A percentile compares a stretch with the other conserved stretches of the same genome.
These are phyloP conservation scores for Ophiostoma angusticollis DNA, from an alignment of 2,329 filamentous ascomycete genomes.

Conservation along the genomic window DNA sequence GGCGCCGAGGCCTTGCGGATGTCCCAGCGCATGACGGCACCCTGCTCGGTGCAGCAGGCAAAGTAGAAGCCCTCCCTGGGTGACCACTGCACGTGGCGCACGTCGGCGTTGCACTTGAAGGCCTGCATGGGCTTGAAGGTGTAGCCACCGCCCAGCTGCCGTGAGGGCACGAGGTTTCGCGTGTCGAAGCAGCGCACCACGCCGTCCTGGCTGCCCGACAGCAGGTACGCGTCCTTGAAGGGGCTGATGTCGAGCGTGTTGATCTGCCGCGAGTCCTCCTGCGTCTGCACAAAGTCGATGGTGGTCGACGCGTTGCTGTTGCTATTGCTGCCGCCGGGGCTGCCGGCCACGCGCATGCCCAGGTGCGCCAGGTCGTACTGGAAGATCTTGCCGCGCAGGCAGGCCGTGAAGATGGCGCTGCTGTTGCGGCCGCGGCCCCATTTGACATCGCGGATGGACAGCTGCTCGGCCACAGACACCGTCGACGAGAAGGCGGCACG, in stretches of 20 bases:
- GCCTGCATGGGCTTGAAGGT: constrained; percentile 36
- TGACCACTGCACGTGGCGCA: constrained; percentile 54
- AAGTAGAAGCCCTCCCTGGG: constrained; percentile 48
- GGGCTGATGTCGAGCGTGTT: constrained; percentile 52
- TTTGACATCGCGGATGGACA: constrained; percentile 51
- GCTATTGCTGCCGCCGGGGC: constrained; percentile 22
- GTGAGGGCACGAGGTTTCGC: constrained; percentile 32
- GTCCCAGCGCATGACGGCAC: constrained; percentile 52
- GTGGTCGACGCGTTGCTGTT: constrained; percentile 22
- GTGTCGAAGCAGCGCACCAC: constrained; percentile 50
- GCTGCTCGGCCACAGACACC: constrained; percentile 37
- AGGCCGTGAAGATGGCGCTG: constrained; percentile 48
- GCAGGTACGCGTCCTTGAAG: constrained; percentile 40
- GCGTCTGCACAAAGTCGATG: constrained; percentile 43
- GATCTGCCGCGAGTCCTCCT: constrained; percentile 50
- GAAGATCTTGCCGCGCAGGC: constrained; percentile 51
- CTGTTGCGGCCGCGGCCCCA: constrained; percentile 36
- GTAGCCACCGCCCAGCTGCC: constrained; percentile 34
- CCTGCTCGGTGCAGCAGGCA: constrained; percentile 51
- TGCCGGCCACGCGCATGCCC: constrained; percentile 27
- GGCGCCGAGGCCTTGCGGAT: constrained; percentile 41
- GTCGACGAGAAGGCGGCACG: too few relatives aligned
- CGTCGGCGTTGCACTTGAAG: constrained; percentile 45
- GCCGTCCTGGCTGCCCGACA: constrained; percentile 53
- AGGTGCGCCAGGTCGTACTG: constrained; percentile 46